phyloP scores from a whole-genome alignment of 2,329 filamentous ascomycete genomes.

The Ascochyta rabiei region DNA sequence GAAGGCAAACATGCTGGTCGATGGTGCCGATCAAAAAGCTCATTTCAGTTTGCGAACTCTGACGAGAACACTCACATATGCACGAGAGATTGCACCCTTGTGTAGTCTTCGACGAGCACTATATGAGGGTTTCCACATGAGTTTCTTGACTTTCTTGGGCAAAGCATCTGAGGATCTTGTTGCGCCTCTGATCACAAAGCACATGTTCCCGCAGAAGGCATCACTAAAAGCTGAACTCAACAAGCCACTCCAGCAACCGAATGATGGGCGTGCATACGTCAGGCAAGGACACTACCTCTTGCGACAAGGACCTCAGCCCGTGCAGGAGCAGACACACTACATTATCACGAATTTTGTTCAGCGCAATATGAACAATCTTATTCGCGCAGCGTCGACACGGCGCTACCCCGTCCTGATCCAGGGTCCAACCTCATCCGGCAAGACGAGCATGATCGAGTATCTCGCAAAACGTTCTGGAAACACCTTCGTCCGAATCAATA shows the following conservation, averaged over 20 bases:
- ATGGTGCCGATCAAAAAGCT: constrained; percentile 93
- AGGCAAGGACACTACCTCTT: constrained; percentile 93
- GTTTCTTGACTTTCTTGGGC: constrained; percentile 88
- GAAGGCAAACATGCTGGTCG: constrained; percentile 82
- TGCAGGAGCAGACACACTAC: constrained; percentile 82
- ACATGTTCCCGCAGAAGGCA: constrained; percentile 74
- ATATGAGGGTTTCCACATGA: constrained; percentile 97
- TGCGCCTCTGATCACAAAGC: constrained; percentile 77
- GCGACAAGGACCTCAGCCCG: constrained; percentile 70
- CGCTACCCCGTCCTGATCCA: constrained; percentile 94
- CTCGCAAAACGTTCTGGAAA: constrained; percentile 96
- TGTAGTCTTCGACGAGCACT: constrained; percentile 86
- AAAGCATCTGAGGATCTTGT: constrained; percentile 80
- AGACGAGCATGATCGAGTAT: constrained; percentile 99
- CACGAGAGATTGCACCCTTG: constrained; percentile 78
- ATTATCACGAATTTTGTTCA: constrained; percentile 97
- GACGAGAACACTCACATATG: constrained; percentile 87
- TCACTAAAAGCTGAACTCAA: constrained; percentile 76
- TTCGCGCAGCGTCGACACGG: constrained; percentile 88
- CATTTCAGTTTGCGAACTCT: constrained; percentile 96
- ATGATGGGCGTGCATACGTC: constrained; percentile 78
- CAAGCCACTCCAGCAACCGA: constrained; percentile 77
- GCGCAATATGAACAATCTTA: constrained; percentile 91
- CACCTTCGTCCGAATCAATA: constrained; percentile 98
- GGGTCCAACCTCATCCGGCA: constrained; percentile 94